These are phyloP conservation scores for Apiotrichum sp. DNA, from an alignment of 1,284 basidiomycete genomes.

Conservation along the genomic window DNA sequence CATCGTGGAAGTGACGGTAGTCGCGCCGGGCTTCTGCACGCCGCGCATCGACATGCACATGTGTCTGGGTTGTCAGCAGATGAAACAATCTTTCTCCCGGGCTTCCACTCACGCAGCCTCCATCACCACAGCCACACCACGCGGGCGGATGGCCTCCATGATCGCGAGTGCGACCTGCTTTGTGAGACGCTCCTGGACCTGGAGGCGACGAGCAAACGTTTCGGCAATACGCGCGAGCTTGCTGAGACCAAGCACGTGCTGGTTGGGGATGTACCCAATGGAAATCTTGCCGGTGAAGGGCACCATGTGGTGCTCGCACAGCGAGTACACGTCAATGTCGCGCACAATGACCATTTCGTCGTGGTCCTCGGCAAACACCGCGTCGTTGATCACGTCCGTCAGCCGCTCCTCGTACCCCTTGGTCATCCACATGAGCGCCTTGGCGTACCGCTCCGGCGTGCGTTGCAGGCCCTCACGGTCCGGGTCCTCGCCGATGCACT, in stretches of 20 bases:
- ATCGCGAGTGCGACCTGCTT: conserved; percentile 96
- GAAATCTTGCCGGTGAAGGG: conserved; percentile 93
- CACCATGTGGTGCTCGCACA: conserved; percentile 98
- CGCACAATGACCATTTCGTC: conserved; percentile 99
- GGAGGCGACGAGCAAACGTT: conserved; percentile 89
- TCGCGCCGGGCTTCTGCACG: conserved; percentile 95
- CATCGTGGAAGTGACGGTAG: conserved; percentile 98
- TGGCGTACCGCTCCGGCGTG: conserved; percentile 93
- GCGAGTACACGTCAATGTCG: conserved; percentile 93
- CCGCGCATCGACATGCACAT: conserved; percentile 99
- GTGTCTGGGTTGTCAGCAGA: conserved; percentile 57
- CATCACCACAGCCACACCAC: conserved; percentile 99
- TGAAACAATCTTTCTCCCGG: too few relatives aligned
- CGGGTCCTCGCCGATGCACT: conserved; percentile 98
- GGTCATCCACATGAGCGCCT: conserved; percentile 99
- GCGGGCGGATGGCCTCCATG: conserved; percentile 92
- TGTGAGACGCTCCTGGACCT: conserved; percentile 96
- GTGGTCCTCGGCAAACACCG: conserved; percentile 97
- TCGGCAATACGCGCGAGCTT: conserved; percentile 97
- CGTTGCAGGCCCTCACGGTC: conserved; percentile 82
- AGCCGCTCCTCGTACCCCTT: conserved; percentile 95
- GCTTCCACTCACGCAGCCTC: conserved; percentile 74
- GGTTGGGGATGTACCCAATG: conserved; percentile 92
- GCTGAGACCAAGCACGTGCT: conserved; percentile 89
- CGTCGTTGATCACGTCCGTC: conserved; percentile 94